Base-by-base conservation (phyloP, 192 early-diverging fungal species). In the Backusella tarrabulga region DNA sequence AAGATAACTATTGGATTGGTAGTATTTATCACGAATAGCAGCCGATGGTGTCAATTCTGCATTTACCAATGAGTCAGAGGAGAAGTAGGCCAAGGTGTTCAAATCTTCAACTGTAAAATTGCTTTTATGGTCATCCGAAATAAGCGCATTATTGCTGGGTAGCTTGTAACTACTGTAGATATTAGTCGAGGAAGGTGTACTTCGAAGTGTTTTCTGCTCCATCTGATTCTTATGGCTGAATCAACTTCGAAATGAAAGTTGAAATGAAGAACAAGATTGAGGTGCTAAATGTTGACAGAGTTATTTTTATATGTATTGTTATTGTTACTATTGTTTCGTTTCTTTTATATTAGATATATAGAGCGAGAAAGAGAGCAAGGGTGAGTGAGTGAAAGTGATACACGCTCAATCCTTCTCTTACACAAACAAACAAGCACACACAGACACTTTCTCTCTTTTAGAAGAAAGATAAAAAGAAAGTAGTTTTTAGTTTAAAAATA, bases 21-120 rank as follows among this genome's bases (percentile, higher is more conserved):
- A 75, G n/a, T 75, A 75, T 75, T 32, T 41, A 26, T 75, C 74
- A 34, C 74, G 36, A n/a, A 75, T 66, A 42, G 66, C 74, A 46
- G 56, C 74, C 8, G 74, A 75, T 32, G 66, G 67, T 17, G 74
- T 75, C 9, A 66, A 40, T 26, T 67, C 66, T 68, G 67, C 5
- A 8, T 19, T 68, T n/a, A 36, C 67, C 35, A 36, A n/a, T 17
- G 67, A 35, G 67, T 35, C 35, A 35, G 67, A 50, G 15, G 71
- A 32, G 15, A 72, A 72, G 12, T 72, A 72, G 29, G 4, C 29
- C 5, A 72, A 29, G 35, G 42, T 23, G 42, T 23, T 72, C 15
- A 72, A 4, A 26, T 72, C 29, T 3, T 72, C 71, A 32, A 50
- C 17, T 1, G 42, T 72, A 50, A 42, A 50, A 19, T 29, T 72